A percentile compares a stretch with the other conserved stretches of the same genome.
Evolutionary conservation across 192 early-diverging fungal species (phyloP).

Genomic region (Dispira parvispora): DNA sequence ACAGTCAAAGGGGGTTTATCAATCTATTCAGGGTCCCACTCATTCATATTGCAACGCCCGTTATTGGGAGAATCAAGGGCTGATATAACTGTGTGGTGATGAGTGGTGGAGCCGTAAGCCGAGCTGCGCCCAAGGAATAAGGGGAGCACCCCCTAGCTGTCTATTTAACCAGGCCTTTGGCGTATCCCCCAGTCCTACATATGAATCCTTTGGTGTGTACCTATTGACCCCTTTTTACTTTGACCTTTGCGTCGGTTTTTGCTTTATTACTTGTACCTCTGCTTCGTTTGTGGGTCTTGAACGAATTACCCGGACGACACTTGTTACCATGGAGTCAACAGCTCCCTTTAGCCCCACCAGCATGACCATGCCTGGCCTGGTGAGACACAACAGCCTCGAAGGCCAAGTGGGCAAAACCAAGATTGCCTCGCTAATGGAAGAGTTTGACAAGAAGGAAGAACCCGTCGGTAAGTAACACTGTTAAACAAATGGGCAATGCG

Average conservation of each 20-base stretch:
- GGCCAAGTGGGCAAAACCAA: conserved; percentile 1
- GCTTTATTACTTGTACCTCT: neutral
- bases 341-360: neutral
- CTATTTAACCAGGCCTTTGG: neutral
- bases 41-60: neutral
- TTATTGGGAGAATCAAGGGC: neutral
- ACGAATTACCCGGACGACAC: too few relatives aligned
- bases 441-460: conserved; percentile 2
- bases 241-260: neutral
- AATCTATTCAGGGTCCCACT: neutral
- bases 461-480: neutral
- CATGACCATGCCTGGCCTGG: conserved; percentile 11
- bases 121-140: neutral
- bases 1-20: neutral
- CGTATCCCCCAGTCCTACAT: neutral
- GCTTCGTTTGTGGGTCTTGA: neutral
- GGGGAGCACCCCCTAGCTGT: neutral
- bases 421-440: conserved; percentile 5
- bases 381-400: conserved; percentile 11
- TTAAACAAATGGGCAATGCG: too few relatives aligned
- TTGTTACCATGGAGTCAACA: neutral
- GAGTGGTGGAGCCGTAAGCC: neutral
- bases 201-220: neutral
- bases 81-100: neutral
- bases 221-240: neutral